Conservation (phyloP, 352 stramenopile species). For the Globisporangium apiculatum region DNA sequence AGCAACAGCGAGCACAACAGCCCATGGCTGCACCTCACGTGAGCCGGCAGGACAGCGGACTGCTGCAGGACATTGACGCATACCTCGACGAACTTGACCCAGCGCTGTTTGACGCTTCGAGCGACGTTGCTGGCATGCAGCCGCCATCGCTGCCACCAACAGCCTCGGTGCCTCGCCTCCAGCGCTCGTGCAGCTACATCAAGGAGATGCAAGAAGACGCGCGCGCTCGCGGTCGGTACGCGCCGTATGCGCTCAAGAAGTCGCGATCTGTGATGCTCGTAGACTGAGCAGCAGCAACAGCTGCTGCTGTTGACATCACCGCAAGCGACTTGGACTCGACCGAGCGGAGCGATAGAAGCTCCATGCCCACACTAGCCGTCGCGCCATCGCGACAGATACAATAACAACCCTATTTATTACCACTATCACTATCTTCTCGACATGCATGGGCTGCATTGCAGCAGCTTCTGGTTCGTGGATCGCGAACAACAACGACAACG, state of each 20-base stretch:
- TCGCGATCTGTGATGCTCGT: background rate
- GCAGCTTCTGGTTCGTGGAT: no score
- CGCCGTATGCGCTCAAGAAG: constrained; percentile 2
- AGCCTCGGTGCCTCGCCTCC: constrained; percentile 1
- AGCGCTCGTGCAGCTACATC: constrained; percentile 17
- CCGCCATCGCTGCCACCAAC: background rate
- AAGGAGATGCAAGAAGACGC: constrained; percentile 15
- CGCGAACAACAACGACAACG: no score
- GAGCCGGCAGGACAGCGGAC: constrained; percentile 10
- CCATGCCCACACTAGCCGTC: constrained; percentile 1
- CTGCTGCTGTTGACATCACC: background rate
- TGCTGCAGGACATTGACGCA: constrained; percentile 19
- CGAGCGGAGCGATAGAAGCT: background rate
- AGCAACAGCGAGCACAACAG: background rate
- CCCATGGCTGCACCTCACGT: background rate
- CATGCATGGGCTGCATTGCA: no score
- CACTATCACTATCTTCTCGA: background rate
- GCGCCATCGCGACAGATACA: constrained; percentile 4
- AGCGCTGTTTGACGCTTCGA: constrained; percentile 23
- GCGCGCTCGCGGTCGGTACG: background rate
- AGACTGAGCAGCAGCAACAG: background rate
- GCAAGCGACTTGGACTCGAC: no score
- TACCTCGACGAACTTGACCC: constrained; percentile 54
- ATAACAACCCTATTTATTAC: constrained; percentile 11
- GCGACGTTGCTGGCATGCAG: constrained; percentile 3